Evolutionary conservation across 1,139 yeast species (phyloP), one percentile per base, ranked within the genome.

Genomic region (Zygoascus meyerae): DNA sequence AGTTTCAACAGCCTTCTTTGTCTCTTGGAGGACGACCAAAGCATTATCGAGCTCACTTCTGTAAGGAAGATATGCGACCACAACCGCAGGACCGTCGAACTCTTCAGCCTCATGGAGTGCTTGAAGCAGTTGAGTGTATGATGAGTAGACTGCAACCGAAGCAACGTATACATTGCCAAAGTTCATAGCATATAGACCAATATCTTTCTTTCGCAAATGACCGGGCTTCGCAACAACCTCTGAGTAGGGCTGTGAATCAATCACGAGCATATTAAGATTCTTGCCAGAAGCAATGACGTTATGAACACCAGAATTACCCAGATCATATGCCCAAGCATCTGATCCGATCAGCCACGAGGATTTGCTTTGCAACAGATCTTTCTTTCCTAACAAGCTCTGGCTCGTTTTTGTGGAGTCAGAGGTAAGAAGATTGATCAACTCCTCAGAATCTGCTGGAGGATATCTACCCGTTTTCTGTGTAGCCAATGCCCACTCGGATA

Each of bases 121-220:
- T 56, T 92, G 89, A 53, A 92, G 73, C 2, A 90, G 83, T 68
- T 92, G 97, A 4, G 97, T 87, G 69, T 90, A 90, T 1, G 96
- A 87, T 1, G 95, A 78, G 66, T 92, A 90, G 34, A 90, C 83
- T 18, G 97, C 97, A 45, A 89, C 92, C 15, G 96, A 87, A 5
- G 97, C 96, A 55, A 90, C 97, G 61, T 89, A 90, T 45, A 86
- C 83, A 51, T 82, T 79, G 52, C 95, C 95, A 60, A 84, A 87
- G 68, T 87, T 87, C 96, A 90, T 86, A 45, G 97, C 97, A 63
- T 87, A 92, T 47, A 90, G 72, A 51, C 97, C 98, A 56, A 90
- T 81, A 64, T 92, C 96, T 70, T 90, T 90, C 73, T 92, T 90
- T 61, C 95, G 80, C 60, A 70, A 67, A 16, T 55, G 33, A 15